A percentile compares a stretch with the other conserved stretches of the same genome.
Conservation (phyloP, 768 basidiomycete species). For the Xerocomellus intermedius region DNA sequence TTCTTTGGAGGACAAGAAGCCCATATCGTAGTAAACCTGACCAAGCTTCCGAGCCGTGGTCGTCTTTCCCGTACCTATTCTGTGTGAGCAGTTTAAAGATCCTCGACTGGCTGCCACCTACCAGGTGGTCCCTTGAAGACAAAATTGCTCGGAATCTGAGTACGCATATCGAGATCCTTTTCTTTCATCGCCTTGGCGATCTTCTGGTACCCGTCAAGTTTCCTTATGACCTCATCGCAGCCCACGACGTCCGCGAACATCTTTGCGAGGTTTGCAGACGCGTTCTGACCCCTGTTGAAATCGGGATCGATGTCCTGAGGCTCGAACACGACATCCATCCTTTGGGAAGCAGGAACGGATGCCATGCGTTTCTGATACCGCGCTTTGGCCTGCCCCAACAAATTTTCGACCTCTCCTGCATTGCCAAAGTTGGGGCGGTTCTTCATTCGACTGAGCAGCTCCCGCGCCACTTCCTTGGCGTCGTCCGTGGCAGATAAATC, state of each 20-base stretch:
- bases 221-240: conserved; percentile 50
- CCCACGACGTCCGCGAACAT: conserved; percentile 68
- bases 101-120: conserved; percentile 19
- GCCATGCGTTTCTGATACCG: conserved; percentile 44
- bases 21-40: conserved; percentile 66
- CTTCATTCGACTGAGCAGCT: conserved; percentile 37
- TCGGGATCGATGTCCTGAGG: conserved; percentile 63
- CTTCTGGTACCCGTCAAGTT: conserved; percentile 51
- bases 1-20: conserved; percentile 47
- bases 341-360: conserved; percentile 22
- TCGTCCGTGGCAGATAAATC: conserved; percentile 55
- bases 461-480: conserved; percentile 59
- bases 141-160: conserved; percentile 59
- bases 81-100: neutral
- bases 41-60: conserved; percentile 64
- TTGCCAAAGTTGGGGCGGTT: conserved; percentile 65
- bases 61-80: conserved; percentile 61
- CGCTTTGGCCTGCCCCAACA: conserved; percentile 52
- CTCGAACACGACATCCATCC: conserved; percentile 36
- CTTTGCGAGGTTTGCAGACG: conserved; percentile 50
- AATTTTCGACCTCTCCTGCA: conserved; percentile 62
- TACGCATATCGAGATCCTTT: conserved; percentile 42
- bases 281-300: conserved; percentile 48
- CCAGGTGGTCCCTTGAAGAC: conserved; percentile 76
- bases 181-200: conserved; percentile 45